These are phyloP conservation scores for Allium sativum DNA, from an alignment of 106 monocot species.

Conservation along the genomic window DNA sequence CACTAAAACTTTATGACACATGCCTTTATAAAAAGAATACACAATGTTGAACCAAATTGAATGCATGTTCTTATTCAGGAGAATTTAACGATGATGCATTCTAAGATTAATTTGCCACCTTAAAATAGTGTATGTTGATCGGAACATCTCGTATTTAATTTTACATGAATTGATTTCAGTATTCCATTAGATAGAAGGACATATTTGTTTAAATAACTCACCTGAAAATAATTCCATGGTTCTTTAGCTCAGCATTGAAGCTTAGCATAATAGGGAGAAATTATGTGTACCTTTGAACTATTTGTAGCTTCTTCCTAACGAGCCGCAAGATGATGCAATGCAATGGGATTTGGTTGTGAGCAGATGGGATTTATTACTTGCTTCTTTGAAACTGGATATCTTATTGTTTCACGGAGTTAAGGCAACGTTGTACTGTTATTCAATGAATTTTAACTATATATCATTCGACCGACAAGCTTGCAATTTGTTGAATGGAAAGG, in stretches of 20 bases:
- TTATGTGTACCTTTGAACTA: conserved; percentile 20
- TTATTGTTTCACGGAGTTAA: conserved; percentile 8
- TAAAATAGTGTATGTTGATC: background rate
- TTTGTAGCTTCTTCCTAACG: conserved; percentile 27
- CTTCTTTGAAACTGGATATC: conserved; percentile 10
- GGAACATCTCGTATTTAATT: background rate
- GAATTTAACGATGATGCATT: background rate
- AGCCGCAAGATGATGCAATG: conserved; percentile 2
- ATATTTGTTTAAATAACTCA: background rate
- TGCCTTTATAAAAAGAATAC: too few relatives aligned
- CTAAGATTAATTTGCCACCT: background rate
- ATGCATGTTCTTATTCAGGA: background rate
- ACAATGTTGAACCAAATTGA: too few relatives aligned
- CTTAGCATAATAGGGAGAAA: background rate
- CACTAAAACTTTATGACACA: too few relatives aligned
- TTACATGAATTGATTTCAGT: background rate
- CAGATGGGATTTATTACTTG: conserved; percentile 17
- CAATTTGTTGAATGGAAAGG: background rate
- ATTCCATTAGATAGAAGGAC: background rate
- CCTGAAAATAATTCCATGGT: conserved; percentile 2
- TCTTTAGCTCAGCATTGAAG: background rate
- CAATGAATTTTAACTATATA: background rate
- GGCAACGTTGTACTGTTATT: conserved; percentile 19
- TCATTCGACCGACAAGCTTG: background rate
- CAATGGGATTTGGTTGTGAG: conserved; percentile 22